A percentile compares a stretch with the other conserved stretches of the same genome.
These are phyloP conservation scores for Venturia nashicola DNA, from an alignment of 2,329 filamentous ascomycete species.

Conservation along the genomic window DNA sequence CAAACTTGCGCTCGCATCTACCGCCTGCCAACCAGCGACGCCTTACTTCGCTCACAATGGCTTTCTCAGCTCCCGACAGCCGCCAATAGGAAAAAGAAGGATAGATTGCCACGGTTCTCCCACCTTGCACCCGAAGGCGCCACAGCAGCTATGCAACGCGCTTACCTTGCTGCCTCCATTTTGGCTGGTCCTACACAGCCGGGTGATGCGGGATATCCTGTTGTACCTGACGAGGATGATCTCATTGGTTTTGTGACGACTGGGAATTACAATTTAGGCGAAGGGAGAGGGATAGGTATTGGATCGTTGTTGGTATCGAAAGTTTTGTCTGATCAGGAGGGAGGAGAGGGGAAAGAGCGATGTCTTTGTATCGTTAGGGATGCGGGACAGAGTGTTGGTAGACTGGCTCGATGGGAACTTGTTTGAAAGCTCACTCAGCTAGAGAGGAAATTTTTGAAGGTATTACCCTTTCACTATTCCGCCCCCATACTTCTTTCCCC, in stretches of 20 bases:
- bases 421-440: not conserved
- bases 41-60: conserved; percentile 57
- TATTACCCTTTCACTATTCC: no score
- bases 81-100: not conserved
- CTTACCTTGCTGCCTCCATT: conserved; percentile 34
- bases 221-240: conserved; percentile 62
- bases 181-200: conserved; percentile 23
- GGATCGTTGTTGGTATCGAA: conserved; percentile 52
- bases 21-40: conserved; percentile 52
- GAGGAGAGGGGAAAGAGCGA: conserved; percentile 15
- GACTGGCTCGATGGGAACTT: conserved; percentile 70
- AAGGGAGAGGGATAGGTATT: conserved; percentile 64
- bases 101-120: conserved; percentile 12
- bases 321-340: conserved; percentile 14
- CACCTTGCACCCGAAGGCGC: conserved; percentile 21
- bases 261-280: conserved; percentile 68
- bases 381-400: conserved; percentile 64
- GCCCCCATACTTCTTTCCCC: no score
- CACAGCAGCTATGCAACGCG: conserved; percentile 33
- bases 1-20: conserved; percentile 70
- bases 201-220: conserved; percentile 39
- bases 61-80: conserved; percentile 30
- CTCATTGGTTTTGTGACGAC: conserved; percentile 85
- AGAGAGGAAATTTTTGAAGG: no score
- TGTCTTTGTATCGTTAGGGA: conserved; percentile 69